phyloP scores from a whole-genome alignment of 257 asterid species.

The Solanum tarijense region DNA sequence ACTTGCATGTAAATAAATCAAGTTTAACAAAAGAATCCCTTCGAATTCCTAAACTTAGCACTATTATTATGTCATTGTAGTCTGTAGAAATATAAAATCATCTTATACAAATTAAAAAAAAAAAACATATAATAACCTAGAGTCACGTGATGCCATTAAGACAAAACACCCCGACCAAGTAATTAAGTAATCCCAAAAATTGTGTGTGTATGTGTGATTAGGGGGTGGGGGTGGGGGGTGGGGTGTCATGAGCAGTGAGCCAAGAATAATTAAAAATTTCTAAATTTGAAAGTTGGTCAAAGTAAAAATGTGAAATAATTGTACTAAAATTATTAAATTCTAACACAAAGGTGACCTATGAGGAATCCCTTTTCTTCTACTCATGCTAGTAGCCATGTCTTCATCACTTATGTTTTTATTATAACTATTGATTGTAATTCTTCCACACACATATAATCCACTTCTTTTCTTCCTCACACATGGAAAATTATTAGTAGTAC shows the following conservation, averaged over 20 bases:
- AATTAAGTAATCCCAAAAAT: constrained; percentile 40
- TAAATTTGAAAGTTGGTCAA: not conserved
- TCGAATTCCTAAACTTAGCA: not conserved
- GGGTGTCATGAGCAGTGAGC: constrained; percentile 1
- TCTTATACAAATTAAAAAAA: constrained; percentile 8
- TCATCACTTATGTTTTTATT: constrained; percentile 40
- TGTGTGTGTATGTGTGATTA: not conserved
- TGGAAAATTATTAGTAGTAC: constrained; percentile 21
- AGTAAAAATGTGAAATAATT: not conserved
- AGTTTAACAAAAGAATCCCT: not conserved
- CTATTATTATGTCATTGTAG: not conserved
- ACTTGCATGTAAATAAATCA: not conserved
- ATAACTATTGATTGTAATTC: constrained; percentile 22
- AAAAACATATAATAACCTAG: constrained; percentile 18
- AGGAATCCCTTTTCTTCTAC: constrained; percentile 91
- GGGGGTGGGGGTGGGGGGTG: not conserved
- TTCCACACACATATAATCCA: constrained; percentile 57
- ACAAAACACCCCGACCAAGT: constrained; percentile 94
- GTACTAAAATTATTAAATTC: not conserved
- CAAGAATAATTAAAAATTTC: not conserved
- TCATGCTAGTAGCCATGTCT: constrained; percentile 79
- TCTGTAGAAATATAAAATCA: not conserved
- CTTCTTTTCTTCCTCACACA: constrained; percentile 81
- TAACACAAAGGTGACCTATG: constrained; percentile 94
- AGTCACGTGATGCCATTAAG: constrained; percentile 79